A percentile compares a stretch with the other conserved stretches of the same genome.
phyloP scores from a whole-genome alignment of 768 basidiomycete species.

The Xerocomellus chrysenteron region DNA sequence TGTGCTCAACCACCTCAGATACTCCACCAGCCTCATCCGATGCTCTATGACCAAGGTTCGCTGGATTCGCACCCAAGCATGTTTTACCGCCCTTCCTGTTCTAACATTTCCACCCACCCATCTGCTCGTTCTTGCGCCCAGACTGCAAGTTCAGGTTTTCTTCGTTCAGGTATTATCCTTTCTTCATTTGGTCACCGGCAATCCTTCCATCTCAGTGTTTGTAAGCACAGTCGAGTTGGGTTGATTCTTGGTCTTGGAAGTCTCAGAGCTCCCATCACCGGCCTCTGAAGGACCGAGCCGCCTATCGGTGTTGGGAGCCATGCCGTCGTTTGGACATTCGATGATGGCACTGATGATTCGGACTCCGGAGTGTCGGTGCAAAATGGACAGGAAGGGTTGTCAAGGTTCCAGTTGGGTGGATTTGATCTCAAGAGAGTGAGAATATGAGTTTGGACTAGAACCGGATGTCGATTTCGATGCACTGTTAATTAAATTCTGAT shows the following conservation, averaged over 20 bases:
- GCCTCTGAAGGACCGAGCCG: slow-evolving; percentile 20
- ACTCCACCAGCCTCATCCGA: slow-evolving; percentile 39
- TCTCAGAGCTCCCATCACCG: slow-evolving; percentile 18
- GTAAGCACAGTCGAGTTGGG: slow-evolving; percentile 28
- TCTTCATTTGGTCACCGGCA: slow-evolving; percentile 51
- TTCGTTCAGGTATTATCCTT: slow-evolving; percentile 53
- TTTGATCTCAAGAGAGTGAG: slow-evolving; percentile 24
- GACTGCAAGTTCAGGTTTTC: slow-evolving; percentile 37
- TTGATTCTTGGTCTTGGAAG: slow-evolving; percentile 22
- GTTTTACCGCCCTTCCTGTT: slow-evolving; percentile 44
- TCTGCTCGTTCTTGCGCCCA: slow-evolving; percentile 43
- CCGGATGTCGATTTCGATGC: too few relatives aligned
- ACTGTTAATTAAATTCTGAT: too few relatives aligned
- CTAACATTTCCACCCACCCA: slow-evolving; percentile 54
- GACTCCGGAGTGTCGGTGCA: slow-evolving; percentile 31
- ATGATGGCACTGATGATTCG: slow-evolving; percentile 29
- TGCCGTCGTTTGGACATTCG: slow-evolving; percentile 33
- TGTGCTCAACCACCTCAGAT: slow-evolving; percentile 40
- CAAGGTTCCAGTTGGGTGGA: slow-evolving; percentile 12
- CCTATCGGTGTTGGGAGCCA: slow-evolving; percentile 30
- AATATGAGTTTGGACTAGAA: slow-evolving; percentile 1
- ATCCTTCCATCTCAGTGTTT: slow-evolving; percentile 51
- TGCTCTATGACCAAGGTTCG: slow-evolving; percentile 62
- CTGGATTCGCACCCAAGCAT: slow-evolving; percentile 60
- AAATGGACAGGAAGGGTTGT: slow-evolving; percentile 16